Evolutionary conservation across 2,329 filamentous ascomycete genomes (phyloP), one percentile per base, ranked within the genome.

Genomic region (Cladophialophora bantiana): DNA sequence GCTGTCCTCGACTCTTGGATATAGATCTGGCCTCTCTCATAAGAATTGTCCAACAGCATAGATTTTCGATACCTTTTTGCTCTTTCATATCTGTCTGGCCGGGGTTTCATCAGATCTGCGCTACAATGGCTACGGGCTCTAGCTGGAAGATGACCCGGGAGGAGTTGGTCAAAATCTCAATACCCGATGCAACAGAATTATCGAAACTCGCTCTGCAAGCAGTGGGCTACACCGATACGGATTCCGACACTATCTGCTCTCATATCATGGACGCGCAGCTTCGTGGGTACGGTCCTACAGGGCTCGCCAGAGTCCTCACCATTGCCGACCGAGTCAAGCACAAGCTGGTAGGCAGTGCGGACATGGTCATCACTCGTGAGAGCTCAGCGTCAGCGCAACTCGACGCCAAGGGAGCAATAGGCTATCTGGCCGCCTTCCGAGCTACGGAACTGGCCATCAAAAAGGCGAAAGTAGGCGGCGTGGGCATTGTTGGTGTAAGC

Each of bases 381-480:
- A 7, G n/a, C 5, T 38, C 61, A 1, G 42, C 62, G 13, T 56
- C 62, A 4, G 66, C 58, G 3, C 62, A 62, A 31, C 38, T 68
- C 35, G 59, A 68, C 62, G 66, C 26, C 48, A 36, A 62, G 1
- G 62, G 45, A n/a, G 35, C 62, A 1, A 15, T 68, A 7, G 66
- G 66, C 1, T 68, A 68, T 35, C 52, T 68, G 26, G 57, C 45
- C 2, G 62, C 66, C 4, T 26, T 59, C 42, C 45, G 45, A 15
- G 66, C 66, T 9, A 68, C 66, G 7, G 35, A 53, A n/a, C 7
- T 65, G 7, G 66, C 62, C 2, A 62, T 68, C 35, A 18, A 32
- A 7, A 68, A 68, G 53, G 66, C 66, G 3, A 68, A 68, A 32
- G n/a, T 31, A 15, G 38, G 12, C 2, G 66, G 66, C 18, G 58